phyloP scores from a whole-genome alignment of 306 rosid genomes.

The Inga oerstediana region DNA sequence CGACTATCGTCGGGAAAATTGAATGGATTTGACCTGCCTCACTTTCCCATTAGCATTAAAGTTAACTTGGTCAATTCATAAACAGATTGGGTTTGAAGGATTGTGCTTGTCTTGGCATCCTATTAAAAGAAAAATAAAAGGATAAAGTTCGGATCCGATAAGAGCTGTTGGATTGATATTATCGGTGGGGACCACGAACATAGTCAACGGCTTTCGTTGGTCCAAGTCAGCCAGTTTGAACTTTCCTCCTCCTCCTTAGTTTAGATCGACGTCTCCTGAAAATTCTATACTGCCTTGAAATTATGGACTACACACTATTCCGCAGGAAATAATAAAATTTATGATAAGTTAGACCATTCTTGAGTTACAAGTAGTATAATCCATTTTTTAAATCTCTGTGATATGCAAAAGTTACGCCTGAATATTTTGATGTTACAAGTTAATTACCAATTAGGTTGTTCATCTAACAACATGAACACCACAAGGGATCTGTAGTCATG shows the following conservation, averaged over 20 bases:
- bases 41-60: neutral
- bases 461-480: neutral
- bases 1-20: conserved; percentile 30
- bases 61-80: neutral
- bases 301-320: no score
- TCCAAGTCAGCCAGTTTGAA: neutral
- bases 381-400: neutral
- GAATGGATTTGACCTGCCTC: neutral
- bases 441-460: neutral
- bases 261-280: neutral
- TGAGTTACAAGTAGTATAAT: neutral
- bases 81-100: neutral
- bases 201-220: neutral
- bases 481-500: neutral
- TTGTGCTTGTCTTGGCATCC: neutral
- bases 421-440: neutral
- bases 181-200: neutral
- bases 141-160: neutral
- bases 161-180: neutral
- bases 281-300: no score
- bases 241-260: neutral
- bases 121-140: neutral
- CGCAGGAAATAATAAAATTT: no score
- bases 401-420: neutral
- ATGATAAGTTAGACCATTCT: neutral